Conservation (phyloP, 192 early-diverging fungal genomes). For the Backusella tarrabulga region DNA sequence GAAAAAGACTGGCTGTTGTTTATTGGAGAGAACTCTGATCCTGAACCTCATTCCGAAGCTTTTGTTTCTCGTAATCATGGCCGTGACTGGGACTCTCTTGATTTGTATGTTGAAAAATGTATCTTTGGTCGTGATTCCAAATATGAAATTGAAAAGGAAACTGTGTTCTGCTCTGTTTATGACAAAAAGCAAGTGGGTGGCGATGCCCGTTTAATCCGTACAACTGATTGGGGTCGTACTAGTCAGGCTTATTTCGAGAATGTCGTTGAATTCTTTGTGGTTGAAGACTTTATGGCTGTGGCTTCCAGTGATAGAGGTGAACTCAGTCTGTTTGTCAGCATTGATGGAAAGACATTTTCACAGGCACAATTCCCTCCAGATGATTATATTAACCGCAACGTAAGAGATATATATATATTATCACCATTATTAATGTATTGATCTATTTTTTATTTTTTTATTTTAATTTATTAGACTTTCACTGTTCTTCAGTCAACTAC, state of each 20-base stretch:
- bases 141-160: slow-evolving; percentile 62
- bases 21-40: slow-evolving; percentile 58
- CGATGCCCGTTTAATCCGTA: slow-evolving; percentile 60
- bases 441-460: background rate
- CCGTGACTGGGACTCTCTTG: slow-evolving; percentile 53
- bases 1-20: slow-evolving; percentile 88
- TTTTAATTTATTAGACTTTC: slow-evolving; percentile 49
- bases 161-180: slow-evolving; percentile 73
- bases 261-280: slow-evolving; percentile 74
- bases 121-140: slow-evolving; percentile 67
- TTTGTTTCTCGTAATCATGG: slow-evolving; percentile 75
- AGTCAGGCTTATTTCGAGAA: slow-evolving; percentile 51
- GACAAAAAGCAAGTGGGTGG: slow-evolving; percentile 59
- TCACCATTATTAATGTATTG: slow-evolving; percentile 2
- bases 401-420: slow-evolving; percentile 18
- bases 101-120: slow-evolving; percentile 72
- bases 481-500: slow-evolving; percentile 86
- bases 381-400: slow-evolving; percentile 67
- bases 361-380: slow-evolving; percentile 85
- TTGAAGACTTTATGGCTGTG: slow-evolving; percentile 70
- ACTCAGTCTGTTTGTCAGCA: slow-evolving; percentile 69
- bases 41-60: slow-evolving; percentile 67
- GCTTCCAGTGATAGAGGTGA: slow-evolving; percentile 51
- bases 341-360: slow-evolving; percentile 70
- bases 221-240: slow-evolving; percentile 42